These are phyloP conservation scores for Phellopilus nigrolimitatus DNA, from an alignment of 1,284 basidiomycete genomes.

Conservation along the genomic window DNA sequence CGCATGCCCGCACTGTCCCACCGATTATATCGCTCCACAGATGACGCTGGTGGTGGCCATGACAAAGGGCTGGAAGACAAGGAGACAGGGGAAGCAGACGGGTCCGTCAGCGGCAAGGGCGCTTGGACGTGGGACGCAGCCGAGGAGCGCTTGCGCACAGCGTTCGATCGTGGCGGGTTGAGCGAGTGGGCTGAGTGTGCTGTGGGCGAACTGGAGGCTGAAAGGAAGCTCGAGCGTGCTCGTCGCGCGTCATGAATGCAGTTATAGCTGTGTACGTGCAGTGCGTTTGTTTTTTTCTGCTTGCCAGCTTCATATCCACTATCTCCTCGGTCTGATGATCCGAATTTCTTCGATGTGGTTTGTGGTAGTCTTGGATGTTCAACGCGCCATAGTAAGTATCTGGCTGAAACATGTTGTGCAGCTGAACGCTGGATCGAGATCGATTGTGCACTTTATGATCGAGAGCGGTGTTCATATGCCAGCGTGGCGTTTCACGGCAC, in stretches of 20 bases:
- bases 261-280: background rate
- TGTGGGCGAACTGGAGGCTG: slow-evolving; percentile 15
- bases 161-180: slow-evolving; percentile 17
- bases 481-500: too few relatives aligned
- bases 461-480: too few relatives aligned
- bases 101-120: background rate
- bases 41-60: background rate
- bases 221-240: slow-evolving; percentile 4
- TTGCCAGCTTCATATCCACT: too few relatives aligned
- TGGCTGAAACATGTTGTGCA: too few relatives aligned
- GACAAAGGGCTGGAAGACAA: background rate
- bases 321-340: too few relatives aligned
- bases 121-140: slow-evolving; percentile 13
- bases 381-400: too few relatives aligned
- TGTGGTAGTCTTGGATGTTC: too few relatives aligned
- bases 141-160: slow-evolving; percentile 12
- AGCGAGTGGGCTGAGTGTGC: slow-evolving; percentile 13
- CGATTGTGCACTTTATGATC: too few relatives aligned
- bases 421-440: too few relatives aligned
- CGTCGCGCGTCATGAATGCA: background rate
- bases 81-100: background rate
- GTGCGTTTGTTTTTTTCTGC: too few relatives aligned
- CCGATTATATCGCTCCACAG: slow-evolving; percentile 12
- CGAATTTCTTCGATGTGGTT: too few relatives aligned
- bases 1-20: slow-evolving; percentile 13